phyloP scores from a whole-genome alignment of 176 grass and related monocot species.

The Echinochloa phyllopogon region DNA sequence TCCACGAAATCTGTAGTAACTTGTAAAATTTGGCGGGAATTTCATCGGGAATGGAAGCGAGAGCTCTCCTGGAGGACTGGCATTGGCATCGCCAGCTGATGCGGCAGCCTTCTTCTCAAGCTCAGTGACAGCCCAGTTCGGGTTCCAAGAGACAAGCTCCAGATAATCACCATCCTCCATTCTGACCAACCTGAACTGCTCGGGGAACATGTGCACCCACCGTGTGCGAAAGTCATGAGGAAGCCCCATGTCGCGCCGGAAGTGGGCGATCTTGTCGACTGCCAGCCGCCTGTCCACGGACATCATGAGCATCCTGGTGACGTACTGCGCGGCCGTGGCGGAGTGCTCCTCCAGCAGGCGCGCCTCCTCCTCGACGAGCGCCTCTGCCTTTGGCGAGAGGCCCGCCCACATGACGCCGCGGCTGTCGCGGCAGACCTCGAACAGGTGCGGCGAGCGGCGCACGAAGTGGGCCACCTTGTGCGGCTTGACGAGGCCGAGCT shows the following conservation, averaged over 20 bases:
- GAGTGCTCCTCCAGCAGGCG: constrained; percentile 69
- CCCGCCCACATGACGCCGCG: constrained; percentile 74
- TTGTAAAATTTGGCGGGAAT: constrained; percentile 70
- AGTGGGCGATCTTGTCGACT: constrained; percentile 72
- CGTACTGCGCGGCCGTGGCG: constrained; percentile 41
- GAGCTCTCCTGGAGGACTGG: constrained; percentile 56
- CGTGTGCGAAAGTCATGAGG: constrained; percentile 66
- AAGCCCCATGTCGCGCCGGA: constrained; percentile 75
- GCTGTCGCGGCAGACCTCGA: constrained; percentile 74
- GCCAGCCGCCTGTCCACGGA: constrained; percentile 64
- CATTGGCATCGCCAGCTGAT: constrained; percentile 17
- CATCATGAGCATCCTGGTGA: constrained; percentile 86
- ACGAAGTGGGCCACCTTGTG: constrained; percentile 84
- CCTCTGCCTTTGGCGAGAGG: constrained; percentile 61
- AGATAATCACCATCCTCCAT: constrained; percentile 66
- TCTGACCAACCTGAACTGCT: constrained; percentile 60
- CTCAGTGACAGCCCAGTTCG: constrained; percentile 77
- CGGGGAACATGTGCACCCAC: constrained; percentile 83
- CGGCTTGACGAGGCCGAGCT: constrained; percentile 66
- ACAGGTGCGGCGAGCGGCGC: constrained; percentile 67
- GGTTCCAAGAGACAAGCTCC: constrained; percentile 79
- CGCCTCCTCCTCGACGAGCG: constrained; percentile 68
- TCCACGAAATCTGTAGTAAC: constrained; percentile 56
- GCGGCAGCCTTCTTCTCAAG: constrained; percentile 62
- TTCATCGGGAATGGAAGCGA: constrained; percentile 82